Evolutionary conservation across 208 protist species (phyloP).

Genomic region (Wallacemonas sp.): DNA sequence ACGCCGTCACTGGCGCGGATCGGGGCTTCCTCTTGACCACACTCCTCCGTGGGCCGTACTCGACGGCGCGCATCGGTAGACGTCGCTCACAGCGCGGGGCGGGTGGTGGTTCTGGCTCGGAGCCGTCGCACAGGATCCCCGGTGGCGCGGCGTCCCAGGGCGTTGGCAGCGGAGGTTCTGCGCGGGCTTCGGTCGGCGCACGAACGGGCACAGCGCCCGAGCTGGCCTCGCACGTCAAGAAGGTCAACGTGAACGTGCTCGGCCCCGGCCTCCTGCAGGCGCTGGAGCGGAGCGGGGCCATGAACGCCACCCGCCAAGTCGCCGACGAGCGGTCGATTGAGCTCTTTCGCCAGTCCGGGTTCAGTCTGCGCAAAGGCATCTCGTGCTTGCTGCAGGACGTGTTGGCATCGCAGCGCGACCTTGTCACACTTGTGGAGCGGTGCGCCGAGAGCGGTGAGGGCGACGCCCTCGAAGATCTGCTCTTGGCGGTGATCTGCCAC

Average conservation of each 20-base stretch:
- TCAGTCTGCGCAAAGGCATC: slow-evolving; percentile 42
- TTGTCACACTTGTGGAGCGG: slow-evolving; percentile 22
- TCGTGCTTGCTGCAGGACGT: slow-evolving; percentile 52
- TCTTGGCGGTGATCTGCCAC: slow-evolving; percentile 55
- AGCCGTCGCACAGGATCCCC: neutral
- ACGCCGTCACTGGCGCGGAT: neutral
- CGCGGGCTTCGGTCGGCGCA: neutral
- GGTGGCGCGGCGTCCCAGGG: neutral
- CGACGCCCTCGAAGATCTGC: slow-evolving; percentile 43
- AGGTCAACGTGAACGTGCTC: slow-evolving; percentile 43
- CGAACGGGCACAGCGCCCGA: neutral
- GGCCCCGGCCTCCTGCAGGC: slow-evolving; percentile 31
- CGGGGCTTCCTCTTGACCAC: slow-evolving; percentile 7
- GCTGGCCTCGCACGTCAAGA: slow-evolving; percentile 2
- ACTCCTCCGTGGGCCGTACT: slow-evolving; percentile 23
- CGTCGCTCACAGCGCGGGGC: neutral
- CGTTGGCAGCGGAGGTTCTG: neutral
- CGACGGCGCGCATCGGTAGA: slow-evolving; percentile 5
- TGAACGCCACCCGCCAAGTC: slow-evolving; percentile 14
- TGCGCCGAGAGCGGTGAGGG: slow-evolving; percentile 24
- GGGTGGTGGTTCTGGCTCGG: neutral
- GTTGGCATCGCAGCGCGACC: slow-evolving; percentile 41
- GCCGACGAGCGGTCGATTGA: slow-evolving; percentile 29
- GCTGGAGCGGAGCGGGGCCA: slow-evolving; percentile 26
- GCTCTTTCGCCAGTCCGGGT: slow-evolving; percentile 44